Evolutionary conservation across 805 yeast species (phyloP), one percentile per base, ranked within the genome.

Genomic region (Blastobotrys parvus): DNA sequence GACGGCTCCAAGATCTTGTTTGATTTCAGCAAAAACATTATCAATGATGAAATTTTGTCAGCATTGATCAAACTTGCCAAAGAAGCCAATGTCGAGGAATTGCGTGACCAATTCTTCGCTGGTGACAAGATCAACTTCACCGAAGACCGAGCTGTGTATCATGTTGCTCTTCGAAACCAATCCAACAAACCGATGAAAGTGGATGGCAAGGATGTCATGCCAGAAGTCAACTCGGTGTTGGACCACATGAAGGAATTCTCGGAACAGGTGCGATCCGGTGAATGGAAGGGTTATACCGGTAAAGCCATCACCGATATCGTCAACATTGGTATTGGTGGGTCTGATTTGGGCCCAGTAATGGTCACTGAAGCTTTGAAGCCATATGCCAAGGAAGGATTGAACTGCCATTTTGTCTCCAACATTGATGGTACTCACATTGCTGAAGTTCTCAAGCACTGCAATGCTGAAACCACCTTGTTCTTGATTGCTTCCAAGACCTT

Each of bases 291-390:
- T 64, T 90, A 84, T 77, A 81, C 97, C 55, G 97, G 97, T 56
- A 87, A 88, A 76, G 69, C 72, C 57, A 90, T 92, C 69, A 84
- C 92, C 56, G 94, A 87, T 60, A 80, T 92, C 45, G 97, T 92
- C 60, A 92, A 92, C 76, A 86, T 92, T 58, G 98, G 98, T 68
- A 92, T 92, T 62, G 98, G 98, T 63, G 98, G 98, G 56, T 88
- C 97, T 22, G 98, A 92, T 68, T 76, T 92, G 58, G 98, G 98
- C 58, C 98, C 98, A 37, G 97, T 92, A 43, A 92, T 92, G 98
- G 97, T 92, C 57, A 87, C 97, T 49, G 97, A 92, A 72, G 97
- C 98, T 34, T 76, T 92, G 63, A 92, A 90, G 74, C 82, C 85
- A 54, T 92, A 90, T 68, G 75, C 83, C 55, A 81, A 78, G 47